Conservation (phyloP, 176 grass and related monocot genomes). For the Ampelocalamus luodianensis region DNA sequence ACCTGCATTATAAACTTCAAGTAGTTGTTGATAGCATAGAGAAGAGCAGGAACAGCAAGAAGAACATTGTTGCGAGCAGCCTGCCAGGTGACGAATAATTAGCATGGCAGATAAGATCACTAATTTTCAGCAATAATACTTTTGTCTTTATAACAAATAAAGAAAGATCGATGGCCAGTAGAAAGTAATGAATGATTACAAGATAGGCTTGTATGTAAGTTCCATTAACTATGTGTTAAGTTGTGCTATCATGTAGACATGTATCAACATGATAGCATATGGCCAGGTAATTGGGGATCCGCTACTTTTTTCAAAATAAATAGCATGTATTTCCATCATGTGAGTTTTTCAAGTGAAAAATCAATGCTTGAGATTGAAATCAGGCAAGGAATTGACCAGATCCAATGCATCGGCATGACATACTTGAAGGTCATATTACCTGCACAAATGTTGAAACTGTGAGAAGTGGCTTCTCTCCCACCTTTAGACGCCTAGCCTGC, state of each 20-base stretch:
- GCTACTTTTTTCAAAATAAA: slow-evolving; percentile 24
- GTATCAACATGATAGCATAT: slow-evolving; percentile 38
- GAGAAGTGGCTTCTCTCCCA: slow-evolving; percentile 79
- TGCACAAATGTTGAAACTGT: slow-evolving; percentile 81
- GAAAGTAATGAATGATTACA: slow-evolving; percentile 19
- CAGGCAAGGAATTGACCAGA: neutral
- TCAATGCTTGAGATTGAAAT: slow-evolving; percentile 1
- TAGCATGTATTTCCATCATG: slow-evolving; percentile 15
- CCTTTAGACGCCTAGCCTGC: slow-evolving; percentile 78
- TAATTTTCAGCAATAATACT: neutral
- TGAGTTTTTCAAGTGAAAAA: slow-evolving; percentile 6
- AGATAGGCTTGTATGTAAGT: slow-evolving; percentile 17
- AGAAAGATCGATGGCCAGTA: neutral
- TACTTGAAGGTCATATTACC: slow-evolving; percentile 46
- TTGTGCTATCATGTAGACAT: neutral
- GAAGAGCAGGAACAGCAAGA: slow-evolving; percentile 93
- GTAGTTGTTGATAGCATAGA: slow-evolving; percentile 98
- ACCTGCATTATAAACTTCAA: slow-evolving; percentile 99
- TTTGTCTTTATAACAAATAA: neutral
- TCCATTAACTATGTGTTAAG: slow-evolving; percentile 24
- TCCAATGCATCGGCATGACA: slow-evolving; percentile 30
- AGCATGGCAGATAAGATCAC: slow-evolving; percentile 22
- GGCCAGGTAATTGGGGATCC: slow-evolving; percentile 7
- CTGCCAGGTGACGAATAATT: slow-evolving; percentile 52
- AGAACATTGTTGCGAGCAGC: slow-evolving; percentile 91